Evolutionary conservation across 2,329 filamentous ascomycete species (phyloP).

Genomic region (Colletotrichum tropicale): DNA sequence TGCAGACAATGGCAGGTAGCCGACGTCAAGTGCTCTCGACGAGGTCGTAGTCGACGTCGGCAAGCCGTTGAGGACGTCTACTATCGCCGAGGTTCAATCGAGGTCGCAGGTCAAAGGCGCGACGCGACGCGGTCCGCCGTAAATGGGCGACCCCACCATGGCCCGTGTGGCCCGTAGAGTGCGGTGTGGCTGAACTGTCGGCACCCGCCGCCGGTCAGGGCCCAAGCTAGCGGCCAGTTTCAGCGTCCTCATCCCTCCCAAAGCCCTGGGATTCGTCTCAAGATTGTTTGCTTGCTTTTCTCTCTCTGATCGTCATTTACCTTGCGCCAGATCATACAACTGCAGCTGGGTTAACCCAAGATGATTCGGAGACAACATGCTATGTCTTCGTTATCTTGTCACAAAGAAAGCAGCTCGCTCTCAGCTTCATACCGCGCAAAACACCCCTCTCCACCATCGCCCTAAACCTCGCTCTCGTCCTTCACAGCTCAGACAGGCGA

Average conservation of each 20-base stretch:
- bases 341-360: not conserved
- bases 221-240: not conserved
- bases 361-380: not conserved
- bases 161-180: not conserved
- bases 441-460: not conserved
- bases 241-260: not conserved
- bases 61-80: not conserved
- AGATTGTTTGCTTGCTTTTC: not conserved
- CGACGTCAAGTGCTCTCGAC: not conserved
- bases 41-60: not conserved
- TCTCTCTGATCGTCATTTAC: not conserved
- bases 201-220: not conserved
- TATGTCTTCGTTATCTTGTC: not conserved
- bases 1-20: not conserved
- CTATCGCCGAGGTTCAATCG: slow-evolving; percentile 1
- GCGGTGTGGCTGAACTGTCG: not conserved
- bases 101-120: slow-evolving; percentile 6
- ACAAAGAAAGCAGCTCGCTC: not conserved
- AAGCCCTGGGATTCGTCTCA: not conserved
- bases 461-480: not conserved
- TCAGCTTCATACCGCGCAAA: not conserved
- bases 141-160: slow-evolving; percentile 1
- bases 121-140: slow-evolving; percentile 16
- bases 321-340: not conserved
- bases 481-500: not conserved